Base-by-base conservation (phyloP, 805 yeast species). In the Saccharomycopsis sp. region DNA sequence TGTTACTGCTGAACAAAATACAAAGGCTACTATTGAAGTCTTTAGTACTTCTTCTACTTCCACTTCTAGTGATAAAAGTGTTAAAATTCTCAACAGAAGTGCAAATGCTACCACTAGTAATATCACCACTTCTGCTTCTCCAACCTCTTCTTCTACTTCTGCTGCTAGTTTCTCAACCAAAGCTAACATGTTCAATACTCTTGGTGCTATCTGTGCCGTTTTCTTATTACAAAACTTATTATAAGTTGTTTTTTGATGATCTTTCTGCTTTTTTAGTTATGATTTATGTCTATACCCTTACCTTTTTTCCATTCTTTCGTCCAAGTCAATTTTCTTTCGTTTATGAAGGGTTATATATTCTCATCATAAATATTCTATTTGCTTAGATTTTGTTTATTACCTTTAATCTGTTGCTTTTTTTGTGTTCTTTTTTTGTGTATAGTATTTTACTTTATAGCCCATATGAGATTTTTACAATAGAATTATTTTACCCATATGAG, bases 21-120 rank as follows among this genome's bases (percentile, higher is more conserved):
- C 82, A 28, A 66, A 64, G 40, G 94, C 89, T 28, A 70, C 64
- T 41, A 74, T 85, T 53, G 94, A 83, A 59, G 79, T 85, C 3
- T 86, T 85, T 51, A 67, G 57, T 30, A 33, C 49, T 21, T 50
- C 50, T 20, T 33, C 39, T 17, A 14, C 36, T 21, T 34, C 25
- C 25, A 36, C 41, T 6, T 27, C 3, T 19, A 23, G 14, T 33
- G 25, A 13, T 21, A 32, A 38, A 19, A 17, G 33, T 6, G 6
- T 23, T 23, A n/a, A 26, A 14, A n/a, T 27, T 14, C 5, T 20
- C 28, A 21, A 39, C 32, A 19, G 21, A 19, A 28, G 13, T 13
- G 10, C 14, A 12, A 23, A n/a, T 5, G 36, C 17, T n/a, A 17
- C 37, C 23, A 27, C 26, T 33, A n/a, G 17, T 14, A 35, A 31